Evolutionary conservation across 352 stramenopile species (phyloP).

Genomic region (Phytophthora rubi): DNA sequence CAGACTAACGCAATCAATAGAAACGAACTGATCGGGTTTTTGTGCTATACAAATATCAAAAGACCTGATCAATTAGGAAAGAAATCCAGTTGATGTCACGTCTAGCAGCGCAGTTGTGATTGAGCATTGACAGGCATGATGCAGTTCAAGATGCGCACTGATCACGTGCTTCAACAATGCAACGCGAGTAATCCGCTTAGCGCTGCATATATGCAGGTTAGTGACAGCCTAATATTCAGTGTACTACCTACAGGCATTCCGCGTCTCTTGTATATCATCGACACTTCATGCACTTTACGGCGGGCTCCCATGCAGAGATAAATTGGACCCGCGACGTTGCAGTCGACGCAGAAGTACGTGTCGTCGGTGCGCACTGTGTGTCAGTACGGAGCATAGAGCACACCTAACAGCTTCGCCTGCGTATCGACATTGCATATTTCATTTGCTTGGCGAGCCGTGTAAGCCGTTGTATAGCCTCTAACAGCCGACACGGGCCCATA

Average conservation of each 20-base stretch:
- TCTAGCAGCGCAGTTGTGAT: background rate
- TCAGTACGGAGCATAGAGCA: background rate
- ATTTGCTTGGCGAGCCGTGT: background rate
- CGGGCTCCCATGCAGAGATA: constrained; percentile 2
- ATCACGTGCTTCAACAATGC: background rate
- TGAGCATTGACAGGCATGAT: background rate
- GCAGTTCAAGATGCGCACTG: background rate
- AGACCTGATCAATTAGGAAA: background rate
- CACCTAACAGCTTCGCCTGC: background rate
- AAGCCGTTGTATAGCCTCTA: background rate
- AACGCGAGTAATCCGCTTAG: background rate
- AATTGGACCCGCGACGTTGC: background rate
- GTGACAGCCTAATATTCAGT: background rate
- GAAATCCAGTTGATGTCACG: background rate
- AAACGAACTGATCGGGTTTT: background rate
- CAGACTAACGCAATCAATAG: background rate
- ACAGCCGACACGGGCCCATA: background rate
- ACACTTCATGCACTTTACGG: background rate
- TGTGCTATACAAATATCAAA: background rate
- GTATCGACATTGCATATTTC: background rate
- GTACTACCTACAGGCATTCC: background rate
- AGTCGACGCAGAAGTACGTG: constrained; percentile 1
- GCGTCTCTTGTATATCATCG: background rate
- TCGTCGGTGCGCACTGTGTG: background rate
- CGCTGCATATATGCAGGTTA: background rate